Percentiles rank a stretch among this genome's conserved stretches.
Evolutionary conservation across 176 grass and related monocot species (phyloP).

Genomic region (Elymus sibiricus): DNA sequence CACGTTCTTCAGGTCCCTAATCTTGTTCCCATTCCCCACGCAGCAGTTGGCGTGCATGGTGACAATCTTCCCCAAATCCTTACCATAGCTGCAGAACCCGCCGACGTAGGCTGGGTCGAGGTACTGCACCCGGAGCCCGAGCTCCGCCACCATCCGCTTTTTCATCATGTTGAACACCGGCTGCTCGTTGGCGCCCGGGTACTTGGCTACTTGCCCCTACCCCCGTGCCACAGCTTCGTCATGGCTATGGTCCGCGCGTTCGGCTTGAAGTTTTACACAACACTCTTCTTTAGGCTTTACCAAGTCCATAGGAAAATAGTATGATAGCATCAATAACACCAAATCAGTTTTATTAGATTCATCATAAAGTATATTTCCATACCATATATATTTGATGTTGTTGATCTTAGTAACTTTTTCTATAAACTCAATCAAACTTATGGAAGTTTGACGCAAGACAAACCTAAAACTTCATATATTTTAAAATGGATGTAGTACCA

Average conservation of each 20-base stretch:
- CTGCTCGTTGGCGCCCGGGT: constrained; percentile 56
- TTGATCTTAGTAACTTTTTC: too few species aligned
- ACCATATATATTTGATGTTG: too few species aligned
- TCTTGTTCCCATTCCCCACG: constrained; percentile 44
- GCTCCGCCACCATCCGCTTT: constrained; percentile 13
- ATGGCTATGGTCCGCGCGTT: constrained; percentile 48
- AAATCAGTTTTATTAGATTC: too few species aligned
- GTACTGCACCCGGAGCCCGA: constrained; percentile 45
- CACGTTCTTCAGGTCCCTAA: constrained; percentile 45
- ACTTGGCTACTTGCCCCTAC: not conserved
- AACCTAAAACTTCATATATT: too few species aligned
- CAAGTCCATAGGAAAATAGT: too few species aligned
- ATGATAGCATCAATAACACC: too few species aligned
- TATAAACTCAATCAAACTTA: too few species aligned
- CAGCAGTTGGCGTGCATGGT: constrained; percentile 96
- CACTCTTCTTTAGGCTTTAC: too few species aligned
- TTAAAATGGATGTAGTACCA: too few species aligned
- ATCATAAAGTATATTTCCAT: too few species aligned
- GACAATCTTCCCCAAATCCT: constrained; percentile 56
- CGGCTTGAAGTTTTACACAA: too few species aligned
- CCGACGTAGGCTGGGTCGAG: constrained; percentile 46
- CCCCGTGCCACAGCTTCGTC: constrained; percentile 49
- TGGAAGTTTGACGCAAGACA: too few species aligned
- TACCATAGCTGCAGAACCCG: constrained; percentile 67
- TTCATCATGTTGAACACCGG: constrained; percentile 80